Percentiles rank a stretch among this genome's conserved stretches.
These are phyloP conservation scores for Claviceps quebecensis DNA, from an alignment of 2,329 filamentous ascomycete species.

Conservation along the genomic window DNA sequence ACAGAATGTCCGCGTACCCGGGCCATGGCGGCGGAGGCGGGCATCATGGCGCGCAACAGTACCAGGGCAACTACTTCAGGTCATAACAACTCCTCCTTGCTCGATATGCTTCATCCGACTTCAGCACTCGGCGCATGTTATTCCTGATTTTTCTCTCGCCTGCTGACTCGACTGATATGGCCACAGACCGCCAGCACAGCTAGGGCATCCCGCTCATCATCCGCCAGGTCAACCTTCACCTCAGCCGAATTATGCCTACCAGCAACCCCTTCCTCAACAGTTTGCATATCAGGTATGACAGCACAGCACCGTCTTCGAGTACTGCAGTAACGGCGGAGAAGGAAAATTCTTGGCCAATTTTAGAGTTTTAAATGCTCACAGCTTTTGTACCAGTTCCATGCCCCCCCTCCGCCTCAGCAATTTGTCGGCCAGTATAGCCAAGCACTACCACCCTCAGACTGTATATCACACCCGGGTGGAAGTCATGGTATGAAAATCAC, in stretches of 20 bases:
- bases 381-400: slow-evolving; percentile 10
- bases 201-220: slow-evolving; percentile 25
- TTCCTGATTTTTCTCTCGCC: not conserved
- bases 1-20: slow-evolving; percentile 49
- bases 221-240: slow-evolving; percentile 32
- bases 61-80: slow-evolving; percentile 19
- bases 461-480: slow-evolving; percentile 33
- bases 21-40: slow-evolving; percentile 32
- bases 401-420: slow-evolving; percentile 21
- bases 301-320: slow-evolving; percentile 7
- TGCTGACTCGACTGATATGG: not conserved
- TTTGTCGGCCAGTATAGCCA: slow-evolving; percentile 17
- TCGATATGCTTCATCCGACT: not conserved
- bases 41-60: slow-evolving; percentile 26
- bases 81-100: slow-evolving; percentile 1
- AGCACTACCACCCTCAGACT: slow-evolving; percentile 28
- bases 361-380: not conserved
- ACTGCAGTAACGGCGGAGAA: slow-evolving; percentile 15
- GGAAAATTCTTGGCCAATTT: not conserved
- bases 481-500: slow-evolving; percentile 13
- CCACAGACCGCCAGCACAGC: slow-evolving; percentile 6
- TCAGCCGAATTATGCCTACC: slow-evolving; percentile 33
- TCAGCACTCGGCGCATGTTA: not conserved
- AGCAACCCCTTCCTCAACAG: slow-evolving; percentile 26
- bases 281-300: slow-evolving; percentile 23